Evolutionary conservation across 2,329 filamentous ascomycete species (phyloP).

Genomic region (Aureobasidium sp.): DNA sequence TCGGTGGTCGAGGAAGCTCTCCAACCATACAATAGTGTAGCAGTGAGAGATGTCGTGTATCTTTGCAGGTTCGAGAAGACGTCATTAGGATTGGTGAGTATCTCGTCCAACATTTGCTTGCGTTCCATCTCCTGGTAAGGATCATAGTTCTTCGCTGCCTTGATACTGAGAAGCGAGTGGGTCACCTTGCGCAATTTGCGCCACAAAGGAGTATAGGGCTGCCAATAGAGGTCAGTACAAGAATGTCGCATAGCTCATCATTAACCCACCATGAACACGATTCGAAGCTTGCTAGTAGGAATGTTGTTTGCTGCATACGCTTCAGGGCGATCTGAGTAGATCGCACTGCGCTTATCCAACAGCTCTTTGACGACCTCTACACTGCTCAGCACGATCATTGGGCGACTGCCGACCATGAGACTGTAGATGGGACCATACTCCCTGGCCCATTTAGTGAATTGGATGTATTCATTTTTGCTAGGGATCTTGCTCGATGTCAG

Average conservation of each 20-base stretch:
- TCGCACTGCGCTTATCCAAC: conserved; percentile 21
- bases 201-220: conserved; percentile 23
- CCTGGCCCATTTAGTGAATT: conserved; percentile 26
- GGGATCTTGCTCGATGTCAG: conserved; percentile 27
- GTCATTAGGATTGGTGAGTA: conserved; percentile 39
- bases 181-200: conserved; percentile 33
- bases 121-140: conserved; percentile 52
- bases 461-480: conserved; percentile 26
- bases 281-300: conserved; percentile 18
- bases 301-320: conserved; percentile 21
- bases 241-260: neutral
- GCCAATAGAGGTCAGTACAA: neutral
- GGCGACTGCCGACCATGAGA: conserved; percentile 37
- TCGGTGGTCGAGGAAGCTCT: conserved; percentile 38
- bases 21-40: conserved; percentile 43
- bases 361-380: conserved; percentile 35
- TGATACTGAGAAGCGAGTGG: conserved; percentile 43
- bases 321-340: conserved; percentile 21
- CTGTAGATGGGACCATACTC: conserved; percentile 26
- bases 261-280: conserved; percentile 21
- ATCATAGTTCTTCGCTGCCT: conserved; percentile 40
- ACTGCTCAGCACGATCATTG: conserved; percentile 37
- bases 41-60: conserved; percentile 45
- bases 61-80: conserved; percentile 42
- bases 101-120: conserved; percentile 46